Percentiles rank a stretch among this genome's conserved stretches.
Conservation (phyloP, 202 grass and related monocot genomes). For the Hordeum pubiflorum region DNA sequence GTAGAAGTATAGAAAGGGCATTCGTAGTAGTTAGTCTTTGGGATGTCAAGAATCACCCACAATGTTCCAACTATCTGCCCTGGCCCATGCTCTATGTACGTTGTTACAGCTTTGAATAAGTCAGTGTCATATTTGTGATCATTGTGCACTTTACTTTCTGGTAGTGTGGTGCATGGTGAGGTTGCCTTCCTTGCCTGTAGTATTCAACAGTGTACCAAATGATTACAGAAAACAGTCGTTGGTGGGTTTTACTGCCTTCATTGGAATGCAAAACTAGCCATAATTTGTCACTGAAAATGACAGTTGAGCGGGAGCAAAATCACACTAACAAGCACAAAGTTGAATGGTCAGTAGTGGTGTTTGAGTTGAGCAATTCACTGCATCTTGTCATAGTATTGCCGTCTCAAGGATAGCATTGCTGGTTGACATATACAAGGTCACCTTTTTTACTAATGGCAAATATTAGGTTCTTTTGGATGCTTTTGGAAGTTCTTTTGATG, state of each 20-base stretch:
- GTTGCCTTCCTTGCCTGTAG: not conserved
- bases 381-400: not conserved
- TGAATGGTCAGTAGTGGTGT: not conserved
- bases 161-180: not conserved
- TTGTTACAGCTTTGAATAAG: not conserved
- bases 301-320: not conserved
- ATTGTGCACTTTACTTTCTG: not conserved
- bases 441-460: not conserved
- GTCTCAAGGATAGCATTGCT: not conserved
- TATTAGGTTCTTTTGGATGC: conserved; percentile 12
- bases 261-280: not conserved
- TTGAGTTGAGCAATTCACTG: not conserved
- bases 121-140: not conserved
- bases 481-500: not conserved
- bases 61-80: not conserved
- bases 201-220: not conserved
- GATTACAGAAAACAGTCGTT: not conserved
- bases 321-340: not conserved
- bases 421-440: not conserved
- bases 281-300: not conserved
- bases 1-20: not conserved
- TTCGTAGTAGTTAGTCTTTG: not conserved
- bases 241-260: not conserved
- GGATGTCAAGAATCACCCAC: not conserved
- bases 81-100: not conserved